phyloP scores from a whole-genome alignment of 805 yeast genomes.

The Priceomyces haplophilus region DNA sequence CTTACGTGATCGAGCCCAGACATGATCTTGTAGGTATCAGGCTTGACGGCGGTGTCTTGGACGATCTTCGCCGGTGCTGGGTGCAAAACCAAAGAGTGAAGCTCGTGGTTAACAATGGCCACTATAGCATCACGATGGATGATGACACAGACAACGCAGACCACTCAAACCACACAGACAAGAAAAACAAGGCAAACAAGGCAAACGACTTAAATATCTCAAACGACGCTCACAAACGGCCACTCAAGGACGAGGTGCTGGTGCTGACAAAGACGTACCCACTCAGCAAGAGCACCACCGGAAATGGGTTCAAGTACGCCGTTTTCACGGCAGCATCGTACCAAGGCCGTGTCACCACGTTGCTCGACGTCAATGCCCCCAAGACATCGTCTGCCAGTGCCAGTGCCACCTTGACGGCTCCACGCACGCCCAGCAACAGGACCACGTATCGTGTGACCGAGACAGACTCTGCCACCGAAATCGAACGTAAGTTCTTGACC shows the following conservation, averaged over 20 bases:
- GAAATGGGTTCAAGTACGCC: neutral
- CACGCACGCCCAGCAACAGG: slow-evolving; percentile 8
- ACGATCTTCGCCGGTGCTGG: slow-evolving; percentile 1
- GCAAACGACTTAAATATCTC: too few species aligned
- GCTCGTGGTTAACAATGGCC: slow-evolving; percentile 36
- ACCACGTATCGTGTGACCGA: slow-evolving; percentile 11
- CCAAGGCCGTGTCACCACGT: neutral
- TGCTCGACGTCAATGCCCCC: neutral
- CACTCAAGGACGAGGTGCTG: too few species aligned
- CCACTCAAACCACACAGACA: too few species aligned
- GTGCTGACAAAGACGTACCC: neutral
- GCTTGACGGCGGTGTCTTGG: neutral
- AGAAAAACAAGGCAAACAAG: too few species aligned
- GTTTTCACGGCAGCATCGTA: neutral
- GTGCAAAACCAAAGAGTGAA: slow-evolving; percentile 15
- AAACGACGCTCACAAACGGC: too few species aligned
- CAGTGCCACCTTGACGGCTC: neutral
- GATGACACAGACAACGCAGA: neutral
- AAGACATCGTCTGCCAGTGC: neutral
- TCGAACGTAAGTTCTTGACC: slow-evolving; percentile 34
- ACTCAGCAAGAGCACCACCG: neutral
- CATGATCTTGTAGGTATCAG: neutral
- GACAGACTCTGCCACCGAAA: slow-evolving; percentile 7
- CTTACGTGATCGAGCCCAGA: neutral
- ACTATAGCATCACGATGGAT: neutral